Evolutionary conservation across 192 early-diverging fungal genomes (phyloP).

Genomic region (Backusella parvicylindrica): DNA sequence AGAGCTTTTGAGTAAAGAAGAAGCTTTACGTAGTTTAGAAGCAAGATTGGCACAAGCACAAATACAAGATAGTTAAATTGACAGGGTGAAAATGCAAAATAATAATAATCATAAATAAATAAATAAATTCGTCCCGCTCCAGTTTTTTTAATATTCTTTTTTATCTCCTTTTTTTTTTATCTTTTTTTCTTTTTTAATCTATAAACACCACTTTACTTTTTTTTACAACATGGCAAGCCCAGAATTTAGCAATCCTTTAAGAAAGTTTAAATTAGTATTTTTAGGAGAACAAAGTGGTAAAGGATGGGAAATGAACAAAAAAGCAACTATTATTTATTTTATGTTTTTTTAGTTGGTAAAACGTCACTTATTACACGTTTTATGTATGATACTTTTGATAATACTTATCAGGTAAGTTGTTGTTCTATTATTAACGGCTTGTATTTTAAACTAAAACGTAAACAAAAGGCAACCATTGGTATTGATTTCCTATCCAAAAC

Average conservation of each 20-base stretch:
- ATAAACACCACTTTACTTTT: background rate
- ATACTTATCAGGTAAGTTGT: constrained; percentile 78
- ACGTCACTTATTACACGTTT: constrained; percentile 99
- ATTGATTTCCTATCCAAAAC: constrained; percentile 99
- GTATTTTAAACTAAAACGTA: background rate
- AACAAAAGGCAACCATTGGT: constrained; percentile 89
- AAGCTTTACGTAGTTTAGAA: constrained; percentile 48
- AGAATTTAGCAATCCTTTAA: constrained; percentile 55
- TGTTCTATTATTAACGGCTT: background rate
- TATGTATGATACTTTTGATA: constrained; percentile 99
- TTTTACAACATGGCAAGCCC: constrained; percentile 3
- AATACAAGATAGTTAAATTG: constrained; percentile 25
- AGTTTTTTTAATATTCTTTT: background rate
- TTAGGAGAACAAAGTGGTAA: constrained; percentile 98
- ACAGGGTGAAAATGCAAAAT: background rate
- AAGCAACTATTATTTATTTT: background rate
- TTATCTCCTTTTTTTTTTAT: background rate
- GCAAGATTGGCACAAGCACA: constrained; percentile 42
- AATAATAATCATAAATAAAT: background rate
- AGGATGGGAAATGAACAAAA: background rate
- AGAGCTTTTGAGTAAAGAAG: constrained; percentile 54
- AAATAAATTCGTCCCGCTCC: constrained; percentile 1
- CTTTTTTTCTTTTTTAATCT: background rate
- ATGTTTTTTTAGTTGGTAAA: constrained; percentile 78
- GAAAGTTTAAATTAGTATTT: constrained; percentile 99